A percentile compares a stretch with the other conserved stretches of the same genome.
Evolutionary conservation across 2,329 filamentous ascomycete species (phyloP).

Genomic region (Trichoderma sp.): DNA sequence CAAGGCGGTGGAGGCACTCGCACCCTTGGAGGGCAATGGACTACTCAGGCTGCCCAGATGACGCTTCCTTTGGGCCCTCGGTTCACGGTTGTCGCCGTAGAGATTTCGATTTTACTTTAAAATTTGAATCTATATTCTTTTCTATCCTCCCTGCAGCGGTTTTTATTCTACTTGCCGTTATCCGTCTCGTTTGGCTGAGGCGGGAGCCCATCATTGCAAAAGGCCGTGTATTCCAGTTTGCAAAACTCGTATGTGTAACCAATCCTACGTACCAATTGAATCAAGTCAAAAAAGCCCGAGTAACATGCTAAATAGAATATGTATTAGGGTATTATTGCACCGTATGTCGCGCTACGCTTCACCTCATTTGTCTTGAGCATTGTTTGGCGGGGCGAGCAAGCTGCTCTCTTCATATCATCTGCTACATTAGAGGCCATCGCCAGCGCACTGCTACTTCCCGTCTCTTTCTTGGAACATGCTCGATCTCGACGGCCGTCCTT

Average conservation of each 20-base stretch:
- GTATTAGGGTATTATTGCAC: background rate
- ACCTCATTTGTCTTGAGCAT: conserved; percentile 35
- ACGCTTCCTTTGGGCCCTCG: conserved; percentile 44
- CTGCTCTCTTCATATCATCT: conserved; percentile 5
- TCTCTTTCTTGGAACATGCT: conserved; percentile 35
- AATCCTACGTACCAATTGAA: background rate
- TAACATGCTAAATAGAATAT: background rate
- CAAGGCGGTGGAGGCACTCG: background rate
- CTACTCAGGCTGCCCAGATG: conserved; percentile 35
- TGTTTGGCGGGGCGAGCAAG: conserved; percentile 25
- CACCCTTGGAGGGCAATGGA: conserved; percentile 17
- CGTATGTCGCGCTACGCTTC: conserved; percentile 36
- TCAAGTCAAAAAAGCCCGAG: background rate
- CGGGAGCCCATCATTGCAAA: conserved; percentile 37
- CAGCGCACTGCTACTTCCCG: conserved; percentile 17
- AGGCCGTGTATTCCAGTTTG: conserved; percentile 37
- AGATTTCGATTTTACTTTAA: conserved; percentile 54
- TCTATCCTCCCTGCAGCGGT: conserved; percentile 44
- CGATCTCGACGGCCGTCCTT: conserved; percentile 44
- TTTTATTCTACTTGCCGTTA: conserved; percentile 40
- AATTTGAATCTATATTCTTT: conserved; percentile 51
- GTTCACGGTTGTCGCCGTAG: conserved; percentile 46
- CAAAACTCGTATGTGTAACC: conserved; percentile 34
- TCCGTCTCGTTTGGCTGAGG: conserved; percentile 36
- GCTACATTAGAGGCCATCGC: conserved; percentile 31